Evolutionary conservation across 2,329 filamentous ascomycete species (phyloP).

Genomic region (Penicillium sp.): DNA sequence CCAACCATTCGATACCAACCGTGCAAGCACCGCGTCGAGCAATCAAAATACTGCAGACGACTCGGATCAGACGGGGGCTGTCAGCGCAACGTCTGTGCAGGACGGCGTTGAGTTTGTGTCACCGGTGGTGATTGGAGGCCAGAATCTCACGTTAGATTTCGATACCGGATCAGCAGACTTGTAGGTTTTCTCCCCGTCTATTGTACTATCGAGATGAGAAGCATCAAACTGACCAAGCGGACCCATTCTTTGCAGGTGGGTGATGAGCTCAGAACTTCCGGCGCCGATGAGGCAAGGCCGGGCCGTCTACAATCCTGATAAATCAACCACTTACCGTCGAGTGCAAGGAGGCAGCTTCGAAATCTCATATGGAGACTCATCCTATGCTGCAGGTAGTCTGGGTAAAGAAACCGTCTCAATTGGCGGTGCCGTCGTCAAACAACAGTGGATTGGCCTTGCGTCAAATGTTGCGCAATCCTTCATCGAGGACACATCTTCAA

Average conservation of each 20-base stretch:
- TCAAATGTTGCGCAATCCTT: conserved; percentile 59
- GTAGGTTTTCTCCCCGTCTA: conserved; percentile 47
- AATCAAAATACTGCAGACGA: conserved; percentile 24
- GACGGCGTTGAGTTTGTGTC: conserved; percentile 69
- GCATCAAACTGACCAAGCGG: not conserved
- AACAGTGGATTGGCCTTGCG: conserved; percentile 67
- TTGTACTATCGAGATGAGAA: too few species aligned
- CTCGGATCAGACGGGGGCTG: conserved; percentile 51
- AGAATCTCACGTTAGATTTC: conserved; percentile 67
- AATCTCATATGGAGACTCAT: conserved; percentile 68
- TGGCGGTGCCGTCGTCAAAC: conserved; percentile 60
- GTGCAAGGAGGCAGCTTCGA: conserved; percentile 55
- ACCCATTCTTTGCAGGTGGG: conserved; percentile 54
- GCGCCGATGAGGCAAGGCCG: conserved; percentile 50
- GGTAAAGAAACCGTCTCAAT: conserved; percentile 66
- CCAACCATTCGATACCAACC: conserved; percentile 28
- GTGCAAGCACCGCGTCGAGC: conserved; percentile 17
- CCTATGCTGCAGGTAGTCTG: conserved; percentile 60
- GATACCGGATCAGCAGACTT: conserved; percentile 74
- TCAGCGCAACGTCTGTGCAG: conserved; percentile 62
- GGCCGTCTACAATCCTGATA: conserved; percentile 53
- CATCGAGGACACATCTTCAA: conserved; percentile 57
- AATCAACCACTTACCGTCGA: conserved; percentile 52
- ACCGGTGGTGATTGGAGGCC: conserved; percentile 66
- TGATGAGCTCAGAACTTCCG: conserved; percentile 63